These are phyloP conservation scores for Rhytidhysteron rufulum DNA, from an alignment of 2,329 filamentous ascomycete species.

Conservation along the genomic window DNA sequence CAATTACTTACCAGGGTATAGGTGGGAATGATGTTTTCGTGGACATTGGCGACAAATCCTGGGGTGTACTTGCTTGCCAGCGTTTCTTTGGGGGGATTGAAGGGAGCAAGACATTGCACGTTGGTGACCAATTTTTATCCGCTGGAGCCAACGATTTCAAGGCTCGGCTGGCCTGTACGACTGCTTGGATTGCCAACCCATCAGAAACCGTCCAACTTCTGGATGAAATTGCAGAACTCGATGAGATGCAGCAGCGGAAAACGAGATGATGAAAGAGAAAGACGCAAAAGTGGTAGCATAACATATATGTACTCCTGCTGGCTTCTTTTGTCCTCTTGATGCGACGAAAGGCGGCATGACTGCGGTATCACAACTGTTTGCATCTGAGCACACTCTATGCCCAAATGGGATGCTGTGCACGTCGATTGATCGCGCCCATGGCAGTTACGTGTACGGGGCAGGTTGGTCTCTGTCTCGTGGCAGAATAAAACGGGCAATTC, in stretches of 20 bases:
- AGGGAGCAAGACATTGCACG: conserved; percentile 79
- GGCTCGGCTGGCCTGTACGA: conserved; percentile 85
- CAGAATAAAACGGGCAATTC: no score
- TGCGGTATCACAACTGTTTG: no score
- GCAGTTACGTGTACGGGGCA: no score
- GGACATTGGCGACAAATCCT: conserved; percentile 96
- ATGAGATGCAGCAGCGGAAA: conserved; percentile 38
- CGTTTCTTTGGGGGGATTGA: conserved; percentile 77
- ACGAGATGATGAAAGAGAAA: no score
- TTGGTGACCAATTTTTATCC: conserved; percentile 93
- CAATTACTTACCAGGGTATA: conserved; percentile 15
- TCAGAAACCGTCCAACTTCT: conserved; percentile 84
- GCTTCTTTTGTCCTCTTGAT: no score
- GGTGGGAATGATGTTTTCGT: conserved; percentile 95
- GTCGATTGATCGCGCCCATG: no score
- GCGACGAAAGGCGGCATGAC: no score
- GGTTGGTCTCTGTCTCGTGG: no score
- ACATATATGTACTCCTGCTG: no score
- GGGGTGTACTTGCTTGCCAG: conserved; percentile 91
- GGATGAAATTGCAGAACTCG: conserved; percentile 65
- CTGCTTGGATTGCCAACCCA: conserved; percentile 94
- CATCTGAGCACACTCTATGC: no score
- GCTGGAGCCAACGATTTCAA: conserved; percentile 94
- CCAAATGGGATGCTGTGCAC: no score
- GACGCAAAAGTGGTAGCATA: no score